A percentile compares a stretch with the other conserved stretches of the same genome.
These are phyloP conservation scores for Cymbopogon citratus DNA, from an alignment of 176 grass and related monocot species.

Conservation along the genomic window DNA sequence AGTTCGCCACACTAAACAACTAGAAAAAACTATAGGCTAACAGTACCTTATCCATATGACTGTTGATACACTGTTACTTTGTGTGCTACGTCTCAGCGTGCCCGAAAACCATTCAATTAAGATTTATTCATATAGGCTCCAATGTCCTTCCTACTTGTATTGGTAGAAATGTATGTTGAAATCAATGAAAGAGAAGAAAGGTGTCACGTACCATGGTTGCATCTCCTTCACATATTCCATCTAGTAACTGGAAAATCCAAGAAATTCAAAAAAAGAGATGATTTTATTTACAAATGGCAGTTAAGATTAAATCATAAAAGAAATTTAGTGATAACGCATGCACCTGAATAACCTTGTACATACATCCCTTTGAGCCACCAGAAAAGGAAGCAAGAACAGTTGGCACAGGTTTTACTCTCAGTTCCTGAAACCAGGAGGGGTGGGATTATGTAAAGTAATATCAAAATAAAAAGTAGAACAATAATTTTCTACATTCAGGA, in stretches of 20 bases:
- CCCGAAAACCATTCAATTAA: background rate
- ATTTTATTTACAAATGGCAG: too few species aligned
- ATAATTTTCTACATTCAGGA: conserved; percentile 1
- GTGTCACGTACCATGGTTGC: conserved; percentile 47
- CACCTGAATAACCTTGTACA: conserved; percentile 95
- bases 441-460: background rate
- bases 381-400: conserved; percentile 77
- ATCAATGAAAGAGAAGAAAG: conserved; percentile 19
- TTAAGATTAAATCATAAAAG: conserved; percentile 15
- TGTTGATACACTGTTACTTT: background rate
- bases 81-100: background rate
- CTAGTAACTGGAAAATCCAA: conserved; percentile 55
- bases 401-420: conserved; percentile 59
- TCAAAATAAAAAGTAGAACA: background rate
- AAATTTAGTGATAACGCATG: background rate
- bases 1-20: background rate
- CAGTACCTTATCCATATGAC: background rate
- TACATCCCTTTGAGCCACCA: conserved; percentile 73
- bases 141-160: background rate
- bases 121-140: background rate
- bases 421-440: conserved; percentile 49
- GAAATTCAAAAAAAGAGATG: too few species aligned
- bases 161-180: background rate
- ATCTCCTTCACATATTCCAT: conserved; percentile 74
- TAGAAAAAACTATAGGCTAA: background rate